phyloP scores from a whole-genome alignment of 2,329 filamentous ascomycete genomes.

The Penicillium sp. region DNA sequence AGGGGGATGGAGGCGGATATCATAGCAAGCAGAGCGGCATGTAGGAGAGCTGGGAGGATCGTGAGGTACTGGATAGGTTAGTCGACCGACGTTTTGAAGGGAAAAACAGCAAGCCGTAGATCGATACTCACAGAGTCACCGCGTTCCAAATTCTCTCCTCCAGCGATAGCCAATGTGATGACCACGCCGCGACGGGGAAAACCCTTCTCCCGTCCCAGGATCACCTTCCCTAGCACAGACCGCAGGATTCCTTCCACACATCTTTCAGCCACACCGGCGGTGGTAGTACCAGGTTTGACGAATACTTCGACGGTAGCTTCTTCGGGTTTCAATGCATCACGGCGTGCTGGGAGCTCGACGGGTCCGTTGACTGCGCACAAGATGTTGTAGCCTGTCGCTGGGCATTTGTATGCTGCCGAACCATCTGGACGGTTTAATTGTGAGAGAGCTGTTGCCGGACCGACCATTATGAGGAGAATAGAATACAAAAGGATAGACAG shows the following conservation, averaged over 20 bases:
- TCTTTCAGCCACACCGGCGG: constrained; percentile 77
- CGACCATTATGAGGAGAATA: constrained; percentile 30
- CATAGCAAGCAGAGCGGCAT: constrained; percentile 72
- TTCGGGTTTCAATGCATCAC: constrained; percentile 80
- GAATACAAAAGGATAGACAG: not conserved
- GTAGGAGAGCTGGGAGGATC: constrained; percentile 75
- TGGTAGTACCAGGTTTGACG: constrained; percentile 77
- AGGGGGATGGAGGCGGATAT: constrained; percentile 80
- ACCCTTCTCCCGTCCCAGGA: constrained; percentile 43
- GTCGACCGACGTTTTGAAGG: too few species aligned
- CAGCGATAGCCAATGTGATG: constrained; percentile 42
- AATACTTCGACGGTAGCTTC: constrained; percentile 88
- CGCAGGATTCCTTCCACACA: constrained; percentile 65
- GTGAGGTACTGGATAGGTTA: constrained; percentile 62
- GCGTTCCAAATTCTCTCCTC: constrained; percentile 33
- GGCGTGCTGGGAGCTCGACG: constrained; percentile 73
- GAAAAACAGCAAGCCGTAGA: too few species aligned
- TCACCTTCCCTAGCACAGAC: constrained; percentile 36
- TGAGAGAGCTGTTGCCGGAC: constrained; percentile 34
- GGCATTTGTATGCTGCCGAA: constrained; percentile 42
- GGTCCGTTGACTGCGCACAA: constrained; percentile 88
- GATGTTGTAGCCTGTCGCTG: constrained; percentile 65
- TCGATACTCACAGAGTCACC: constrained; percentile 42
- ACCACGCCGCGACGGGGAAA: constrained; percentile 44
- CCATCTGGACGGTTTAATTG: constrained; percentile 39